Evolutionary conservation across 2,329 filamentous ascomycete genomes (phyloP).

Genomic region (Aureobasidium sp.): DNA sequence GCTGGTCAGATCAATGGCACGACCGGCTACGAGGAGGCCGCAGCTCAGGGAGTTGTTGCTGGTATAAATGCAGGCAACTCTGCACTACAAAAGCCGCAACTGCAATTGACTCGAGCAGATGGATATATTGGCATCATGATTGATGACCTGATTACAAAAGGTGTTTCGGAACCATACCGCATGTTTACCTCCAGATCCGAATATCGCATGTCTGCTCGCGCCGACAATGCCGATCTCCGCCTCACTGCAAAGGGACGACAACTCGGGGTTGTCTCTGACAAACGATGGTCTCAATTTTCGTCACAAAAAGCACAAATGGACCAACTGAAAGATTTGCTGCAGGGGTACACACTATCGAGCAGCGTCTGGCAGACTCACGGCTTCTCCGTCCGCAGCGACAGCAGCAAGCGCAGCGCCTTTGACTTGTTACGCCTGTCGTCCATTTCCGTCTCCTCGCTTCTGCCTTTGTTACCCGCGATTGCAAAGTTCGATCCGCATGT

Average conservation of each 20-base stretch:
- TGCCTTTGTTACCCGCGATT: constrained; percentile 48
- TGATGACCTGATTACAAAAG: constrained; percentile 93
- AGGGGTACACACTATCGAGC: constrained; percentile 51
- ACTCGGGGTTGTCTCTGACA: constrained; percentile 71
- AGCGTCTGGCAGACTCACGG: constrained; percentile 63
- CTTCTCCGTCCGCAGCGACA: constrained; percentile 61
- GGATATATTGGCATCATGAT: constrained; percentile 99
- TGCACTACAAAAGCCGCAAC: constrained; percentile 56
- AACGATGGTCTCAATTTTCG: constrained; percentile 65
- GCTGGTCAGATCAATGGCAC: constrained; percentile 98
- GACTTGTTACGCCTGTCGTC: constrained; percentile 69
- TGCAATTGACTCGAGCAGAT: constrained; percentile 72
- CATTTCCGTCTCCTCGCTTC: constrained; percentile 50
- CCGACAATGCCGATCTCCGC: constrained; percentile 88
- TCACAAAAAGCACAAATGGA: constrained; percentile 61
- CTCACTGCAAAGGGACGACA: constrained; percentile 71
- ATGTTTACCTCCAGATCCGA: constrained; percentile 98
- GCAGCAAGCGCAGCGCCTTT: constrained; percentile 62
- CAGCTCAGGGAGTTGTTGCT: constrained; percentile 84
- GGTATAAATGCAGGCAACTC: constrained; percentile 90
- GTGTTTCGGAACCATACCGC: constrained; percentile 91
- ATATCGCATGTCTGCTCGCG: constrained; percentile 84
- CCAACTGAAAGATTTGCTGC: constrained; percentile 57
- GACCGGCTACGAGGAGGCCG: constrained; percentile 95
- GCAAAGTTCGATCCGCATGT: constrained; percentile 51